Evolutionary conservation across 768 basidiomycete genomes (phyloP).

Genomic region (Krasilnikovozyma curviuscula): DNA sequence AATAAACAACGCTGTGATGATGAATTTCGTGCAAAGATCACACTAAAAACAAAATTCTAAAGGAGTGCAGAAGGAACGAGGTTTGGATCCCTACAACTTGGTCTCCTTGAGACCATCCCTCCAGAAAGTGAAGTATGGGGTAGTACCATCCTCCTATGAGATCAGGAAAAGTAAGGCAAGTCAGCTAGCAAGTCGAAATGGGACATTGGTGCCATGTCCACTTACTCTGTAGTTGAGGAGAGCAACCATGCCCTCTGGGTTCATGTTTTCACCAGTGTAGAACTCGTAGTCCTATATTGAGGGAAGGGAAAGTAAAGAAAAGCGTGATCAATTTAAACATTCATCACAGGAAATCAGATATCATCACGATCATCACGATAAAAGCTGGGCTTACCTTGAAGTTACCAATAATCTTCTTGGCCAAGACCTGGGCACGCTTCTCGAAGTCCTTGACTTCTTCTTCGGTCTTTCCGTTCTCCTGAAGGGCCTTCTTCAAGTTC

Average conservation of each 20-base stretch:
- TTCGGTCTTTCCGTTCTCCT: conserved; percentile 12
- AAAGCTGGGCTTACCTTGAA: too few species aligned
- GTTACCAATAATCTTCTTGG: conserved; percentile 72
- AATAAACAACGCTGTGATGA: too few species aligned
- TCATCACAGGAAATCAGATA: too few species aligned
- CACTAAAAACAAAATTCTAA: too few species aligned
- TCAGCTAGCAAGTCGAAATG: neutral
- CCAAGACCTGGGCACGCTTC: conserved; percentile 51
- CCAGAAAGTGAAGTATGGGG: conserved; percentile 93
- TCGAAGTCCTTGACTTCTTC: conserved; percentile 52
- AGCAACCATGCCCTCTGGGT: conserved; percentile 81
- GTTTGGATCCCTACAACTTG: too few species aligned
- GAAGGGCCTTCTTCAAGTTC: conserved; percentile 49
- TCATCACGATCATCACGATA: too few species aligned
- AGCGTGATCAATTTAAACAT: too few species aligned
- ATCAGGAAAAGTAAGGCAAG: conserved; percentile 9
- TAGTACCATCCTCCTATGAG: conserved; percentile 51
- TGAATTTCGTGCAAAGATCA: too few species aligned
- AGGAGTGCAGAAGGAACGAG: too few species aligned
- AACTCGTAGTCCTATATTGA: too few species aligned
- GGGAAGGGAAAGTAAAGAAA: neutral
- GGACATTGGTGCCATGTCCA: conserved; percentile 23
- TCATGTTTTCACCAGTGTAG: conserved; percentile 33
- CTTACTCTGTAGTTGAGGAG: conserved; percentile 74
- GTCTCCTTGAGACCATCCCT: conserved; percentile 69